Base-by-base conservation (phyloP, 108 stramenopile genomes). In the Seminavis robusta region DNA sequence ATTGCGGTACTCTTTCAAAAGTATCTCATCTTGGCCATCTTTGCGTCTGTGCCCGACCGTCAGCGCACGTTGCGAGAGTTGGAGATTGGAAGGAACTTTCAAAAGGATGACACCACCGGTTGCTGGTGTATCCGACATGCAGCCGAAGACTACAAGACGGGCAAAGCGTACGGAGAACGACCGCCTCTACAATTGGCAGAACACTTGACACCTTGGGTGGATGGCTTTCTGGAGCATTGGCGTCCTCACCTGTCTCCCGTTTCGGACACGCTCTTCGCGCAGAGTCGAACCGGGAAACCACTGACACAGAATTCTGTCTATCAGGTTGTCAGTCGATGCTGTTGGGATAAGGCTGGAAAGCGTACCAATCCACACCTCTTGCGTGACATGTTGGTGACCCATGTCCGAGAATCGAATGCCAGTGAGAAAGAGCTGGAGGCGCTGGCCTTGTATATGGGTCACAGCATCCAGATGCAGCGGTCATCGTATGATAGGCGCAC, bases 391-490 rank as follows among this genome's bases (percentile, higher is more conserved):
- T 77, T 92, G 47, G 86, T 89, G 8, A 89, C 91, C 0, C 91
- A 92, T 50, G 84, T 92, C 0, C 70, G 91, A 19, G 81, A 88
- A 43, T 66, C 85, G 15, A 67, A 89, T 56, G 91, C 87, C 0
- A 79, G 79, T 15, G 91, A 92, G 41, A 83, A 88, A 52, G 82
- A 89, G 47, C 53, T 92, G 46, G 91, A 92, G 60, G 87, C 87
- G 1, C 47, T 92, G 43, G 91, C 91, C 1, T 65, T 92, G 34
- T 92, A 72, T 54, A 92, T 92, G 91, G 91, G 91, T 0, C 90
- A 92, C 60, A 81, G 79, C 19, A 76, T 92, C 17, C 59, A 66
- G 40, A 89, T 92, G 91, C 91, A 93, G 65, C 61, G 86, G n/a
- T 73, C 78, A 3, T 86, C 84, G 23, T 92, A 92, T 42, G 90